Evolutionary conservation across 1,139 yeast species (phyloP), one percentile per base, ranked within the genome.

Genomic region (Pichia sp.): DNA sequence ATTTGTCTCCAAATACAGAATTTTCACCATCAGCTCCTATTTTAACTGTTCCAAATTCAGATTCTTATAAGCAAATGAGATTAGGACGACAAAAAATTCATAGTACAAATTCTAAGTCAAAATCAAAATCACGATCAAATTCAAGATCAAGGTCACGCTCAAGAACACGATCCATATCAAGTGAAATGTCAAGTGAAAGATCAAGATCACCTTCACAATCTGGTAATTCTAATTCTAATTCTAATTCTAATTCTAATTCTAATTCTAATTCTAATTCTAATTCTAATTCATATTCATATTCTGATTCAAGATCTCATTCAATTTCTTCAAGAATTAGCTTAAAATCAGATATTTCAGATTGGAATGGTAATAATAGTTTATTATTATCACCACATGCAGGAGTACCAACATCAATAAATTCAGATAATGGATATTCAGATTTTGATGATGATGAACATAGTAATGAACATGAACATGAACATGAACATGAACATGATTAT

Each of bases 11-110:
- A 30, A n/a, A 8, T n/a, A 24, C 34, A 10, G 24, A 25, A 4
- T 37, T 24, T 30, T 37, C 30, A 7, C 20, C 32, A 30, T 24
- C 30, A 16, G 25, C 34, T n/a, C 34, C 24, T 8, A 30, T 29
- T 4, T 23, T 37, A 26, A 23, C 29, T 6, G 32, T 38, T 4
- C 40, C 35, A 4, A 20, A 7, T 4, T 11, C n/a, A 16, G 40
- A 25, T 24, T 20, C 37, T 12, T 22, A 34, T 7, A 45, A 47
- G 34, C 43, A 53, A 2, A 58, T 58, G 63, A 50, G 60, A 47
- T 35, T 50, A n/a, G 63, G 62, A 7, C 49, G 62, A 29, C 57
- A 55, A 37, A 22, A 25, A 29, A 28, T 10, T 6, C 7, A 12
- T 1, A 46, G 52, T 24, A 50, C 56, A 24, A 43, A 51, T 20